A percentile compares a stretch with the other conserved stretches of the same genome.
These are phyloP conservation scores for Neonectria faginata DNA, from an alignment of 2,329 filamentous ascomycete genomes.

Conservation along the genomic window DNA sequence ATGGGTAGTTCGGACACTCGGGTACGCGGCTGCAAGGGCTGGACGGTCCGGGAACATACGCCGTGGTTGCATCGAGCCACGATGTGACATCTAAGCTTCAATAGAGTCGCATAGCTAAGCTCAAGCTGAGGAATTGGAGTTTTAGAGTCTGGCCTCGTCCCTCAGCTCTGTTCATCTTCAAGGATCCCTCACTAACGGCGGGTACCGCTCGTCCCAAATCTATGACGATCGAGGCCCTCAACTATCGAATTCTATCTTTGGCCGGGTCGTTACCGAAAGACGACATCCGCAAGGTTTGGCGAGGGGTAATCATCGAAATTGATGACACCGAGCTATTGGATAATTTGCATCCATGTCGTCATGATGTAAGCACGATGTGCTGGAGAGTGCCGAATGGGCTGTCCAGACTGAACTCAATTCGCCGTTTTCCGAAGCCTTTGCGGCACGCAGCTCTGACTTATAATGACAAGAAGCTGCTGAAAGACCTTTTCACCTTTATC, in stretches of 20 bases:
- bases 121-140: neutral
- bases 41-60: neutral
- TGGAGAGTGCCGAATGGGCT: neutral
- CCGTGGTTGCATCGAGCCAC: neutral
- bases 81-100: neutral
- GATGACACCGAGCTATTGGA: neutral
- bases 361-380: neutral
- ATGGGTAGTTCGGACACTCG: neutral
- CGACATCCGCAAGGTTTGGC: neutral
- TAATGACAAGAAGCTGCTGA: neutral
- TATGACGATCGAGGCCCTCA: neutral
- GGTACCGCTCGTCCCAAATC: neutral
- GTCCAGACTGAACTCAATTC: slow-evolving; percentile 29
- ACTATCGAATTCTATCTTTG: neutral
- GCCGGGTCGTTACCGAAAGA: neutral
- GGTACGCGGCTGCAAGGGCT: neutral
- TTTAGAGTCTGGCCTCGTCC: neutral
- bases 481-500: neutral
- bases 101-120: neutral
- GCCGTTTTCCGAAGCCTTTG: neutral
- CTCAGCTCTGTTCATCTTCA: neutral
- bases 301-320: neutral
- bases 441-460: slow-evolving; percentile 21
- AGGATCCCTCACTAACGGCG: neutral
- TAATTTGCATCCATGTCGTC: slow-evolving; percentile 1